Conservation (phyloP, 176 grass and related monocot species). For the Aegilops tauschii region DNA sequence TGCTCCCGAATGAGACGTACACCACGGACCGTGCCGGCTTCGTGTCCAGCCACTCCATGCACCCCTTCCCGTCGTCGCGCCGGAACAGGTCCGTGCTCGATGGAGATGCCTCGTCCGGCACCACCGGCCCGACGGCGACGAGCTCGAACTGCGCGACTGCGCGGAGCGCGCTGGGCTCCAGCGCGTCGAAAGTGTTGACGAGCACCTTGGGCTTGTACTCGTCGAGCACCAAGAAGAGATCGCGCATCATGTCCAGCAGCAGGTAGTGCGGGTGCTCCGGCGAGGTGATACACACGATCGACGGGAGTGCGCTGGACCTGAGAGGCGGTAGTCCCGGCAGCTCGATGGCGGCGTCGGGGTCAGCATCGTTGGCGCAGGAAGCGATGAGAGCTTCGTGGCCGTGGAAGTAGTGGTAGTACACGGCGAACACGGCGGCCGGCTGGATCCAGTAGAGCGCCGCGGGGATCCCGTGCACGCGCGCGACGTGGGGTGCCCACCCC, state of each 20-base stretch:
- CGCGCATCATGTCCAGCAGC: neutral
- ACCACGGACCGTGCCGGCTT: slow-evolving; percentile 52
- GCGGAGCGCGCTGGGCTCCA: slow-evolving; percentile 27
- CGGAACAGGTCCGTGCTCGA: neutral
- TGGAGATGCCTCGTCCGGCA: neutral
- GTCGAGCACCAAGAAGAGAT: neutral
- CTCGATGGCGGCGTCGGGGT: neutral
- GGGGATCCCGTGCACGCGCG: slow-evolving; percentile 7
- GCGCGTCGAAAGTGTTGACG: slow-evolving; percentile 46
- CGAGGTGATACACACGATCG: slow-evolving; percentile 13
- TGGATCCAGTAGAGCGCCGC: slow-evolving; percentile 46
- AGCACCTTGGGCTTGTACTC: slow-evolving; percentile 29
- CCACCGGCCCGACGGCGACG: slow-evolving; percentile 34
- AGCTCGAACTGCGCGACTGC: slow-evolving; percentile 2
- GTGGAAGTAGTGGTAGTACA: slow-evolving; percentile 56
- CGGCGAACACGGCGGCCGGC: slow-evolving; percentile 33
- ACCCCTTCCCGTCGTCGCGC: slow-evolving; percentile 1
- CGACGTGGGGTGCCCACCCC: slow-evolving; percentile 16
- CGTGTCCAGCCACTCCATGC: slow-evolving; percentile 50
- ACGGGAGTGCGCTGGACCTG: slow-evolving; percentile 25
- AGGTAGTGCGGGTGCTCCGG: neutral
- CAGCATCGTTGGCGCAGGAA: neutral
- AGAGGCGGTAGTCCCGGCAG: slow-evolving; percentile 30
- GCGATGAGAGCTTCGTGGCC: slow-evolving; percentile 31
- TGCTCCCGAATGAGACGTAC: slow-evolving; percentile 58